Conservation (phyloP, 768 basidiomycete genomes). For the Auricularia sp. region DNA sequence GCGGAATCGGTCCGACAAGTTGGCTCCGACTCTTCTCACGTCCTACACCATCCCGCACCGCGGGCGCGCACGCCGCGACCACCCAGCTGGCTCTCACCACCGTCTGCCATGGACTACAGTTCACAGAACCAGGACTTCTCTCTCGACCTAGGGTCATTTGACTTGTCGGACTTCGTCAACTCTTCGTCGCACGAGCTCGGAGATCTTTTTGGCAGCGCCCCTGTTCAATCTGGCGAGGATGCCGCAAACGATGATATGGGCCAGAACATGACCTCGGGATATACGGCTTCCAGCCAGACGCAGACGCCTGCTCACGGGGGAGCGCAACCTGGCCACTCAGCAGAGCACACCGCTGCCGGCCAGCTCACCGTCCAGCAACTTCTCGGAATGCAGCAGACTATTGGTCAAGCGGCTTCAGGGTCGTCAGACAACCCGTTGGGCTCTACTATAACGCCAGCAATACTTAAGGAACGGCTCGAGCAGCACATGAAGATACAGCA, state of each 20-base stretch:
- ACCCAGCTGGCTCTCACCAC: background rate
- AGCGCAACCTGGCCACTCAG: background rate
- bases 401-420: background rate
- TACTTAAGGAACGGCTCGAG: constrained; percentile 15
- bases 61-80: background rate
- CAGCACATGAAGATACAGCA: constrained; percentile 67
- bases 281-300: background rate
- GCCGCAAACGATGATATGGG: background rate
- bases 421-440: background rate
- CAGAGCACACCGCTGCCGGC: constrained; percentile 5
- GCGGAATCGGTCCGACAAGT: background rate
- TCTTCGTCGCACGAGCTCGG: constrained; percentile 2
- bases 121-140: background rate
- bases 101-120: background rate
- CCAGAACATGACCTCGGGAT: background rate
- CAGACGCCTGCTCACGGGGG: no score
- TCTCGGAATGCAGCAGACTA: no score
- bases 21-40: background rate
- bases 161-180: constrained; percentile 3
- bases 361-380: background rate
- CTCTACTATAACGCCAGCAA: constrained; percentile 2
- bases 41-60: background rate
- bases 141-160: constrained; percentile 3
- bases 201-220: background rate
- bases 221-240: background rate